Base-by-base conservation (phyloP, 768 basidiomycete species). In the Amanita polypyramis region DNA sequence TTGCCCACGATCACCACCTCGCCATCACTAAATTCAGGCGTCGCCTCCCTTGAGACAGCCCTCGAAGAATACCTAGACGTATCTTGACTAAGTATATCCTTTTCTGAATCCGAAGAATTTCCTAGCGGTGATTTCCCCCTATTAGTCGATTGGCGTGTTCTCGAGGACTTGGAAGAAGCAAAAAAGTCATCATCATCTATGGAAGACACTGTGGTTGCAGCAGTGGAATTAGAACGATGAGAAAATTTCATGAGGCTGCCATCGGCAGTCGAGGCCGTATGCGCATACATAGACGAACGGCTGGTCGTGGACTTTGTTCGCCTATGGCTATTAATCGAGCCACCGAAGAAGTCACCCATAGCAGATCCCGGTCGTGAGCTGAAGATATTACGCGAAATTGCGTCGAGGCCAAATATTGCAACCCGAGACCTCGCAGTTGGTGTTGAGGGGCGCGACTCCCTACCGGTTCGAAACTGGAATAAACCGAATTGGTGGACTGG, bases 351-450 rank as follows among this genome's bases (percentile, higher is more conserved):
- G 53, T 93, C 89, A 27, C 76, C 76, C 66, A 81, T 79, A 7
- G 79, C 68, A 9, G 76, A 77, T 7, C 82, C 85, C 25, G 83
- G 75, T 2, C 80, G 76, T 5, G 77, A 60, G 56, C 75, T 80
- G 65, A 96, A 94, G 23, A 97, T 73, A 62, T 91, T 93, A 37
- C 90, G 78, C 15, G 90, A 92, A 55, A 97, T 84, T 15, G 80
- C 85, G 58, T 97, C 93, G 45, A 97, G 72, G 29, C 87, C 82
- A 59, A 95, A 91, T 43, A 91, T 88, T n/a, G 85, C 80, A 2
- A 82, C 86, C 52, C 85, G 81, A n/a, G 81, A 76, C 39, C 73
- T 77, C 0, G 80, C 76, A 0, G 87, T 88, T 3, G 93, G 94
- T 0, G 93, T 97, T 2, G 82, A 77, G 4, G 94, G 93, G n/a